Evolutionary conservation across 164 flowering plant species (phyloP).

Genomic region (Macadamia integrifolia): DNA sequence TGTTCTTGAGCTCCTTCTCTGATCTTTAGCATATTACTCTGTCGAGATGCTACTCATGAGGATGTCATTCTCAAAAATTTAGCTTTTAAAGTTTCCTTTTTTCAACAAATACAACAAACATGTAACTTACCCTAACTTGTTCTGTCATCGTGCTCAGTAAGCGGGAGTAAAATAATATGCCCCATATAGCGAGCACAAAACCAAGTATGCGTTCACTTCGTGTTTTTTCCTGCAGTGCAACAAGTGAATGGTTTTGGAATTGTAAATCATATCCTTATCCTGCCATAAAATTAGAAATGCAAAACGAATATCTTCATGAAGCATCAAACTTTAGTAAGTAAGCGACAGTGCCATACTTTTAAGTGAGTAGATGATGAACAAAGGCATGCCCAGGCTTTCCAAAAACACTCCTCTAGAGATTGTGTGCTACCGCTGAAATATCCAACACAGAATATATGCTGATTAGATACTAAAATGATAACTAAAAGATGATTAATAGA

Average conservation of each 20-base stretch:
- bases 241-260: conserved; percentile 4
- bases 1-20: conserved; percentile 97
- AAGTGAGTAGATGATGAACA: conserved; percentile 95
- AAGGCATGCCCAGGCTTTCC: conserved; percentile 99
- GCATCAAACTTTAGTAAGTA: conserved; percentile 1
- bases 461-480: conserved; percentile 12
- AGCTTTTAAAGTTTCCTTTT: background rate
- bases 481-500: background rate
- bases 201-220: conserved; percentile 87
- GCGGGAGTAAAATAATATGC: conserved; percentile 88
- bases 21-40: conserved; percentile 88
- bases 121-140: conserved; percentile 75
- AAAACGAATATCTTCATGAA: conserved; percentile 2
- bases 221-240: conserved; percentile 74
- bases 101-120: background rate
- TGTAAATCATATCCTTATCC: background rate
- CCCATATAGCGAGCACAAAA: conserved; percentile 91
- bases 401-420: conserved; percentile 88
- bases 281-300: background rate
- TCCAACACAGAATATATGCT: background rate
- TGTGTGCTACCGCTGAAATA: conserved; percentile 47
- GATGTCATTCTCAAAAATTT: conserved; percentile 10
- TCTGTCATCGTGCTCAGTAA: conserved; percentile 97
- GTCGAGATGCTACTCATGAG: conserved; percentile 20
- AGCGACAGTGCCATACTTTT: conserved; percentile 38